Base-by-base conservation (phyloP, 2,329 filamentous ascomycete genomes). In the Apiospora rasikravindrae region DNA sequence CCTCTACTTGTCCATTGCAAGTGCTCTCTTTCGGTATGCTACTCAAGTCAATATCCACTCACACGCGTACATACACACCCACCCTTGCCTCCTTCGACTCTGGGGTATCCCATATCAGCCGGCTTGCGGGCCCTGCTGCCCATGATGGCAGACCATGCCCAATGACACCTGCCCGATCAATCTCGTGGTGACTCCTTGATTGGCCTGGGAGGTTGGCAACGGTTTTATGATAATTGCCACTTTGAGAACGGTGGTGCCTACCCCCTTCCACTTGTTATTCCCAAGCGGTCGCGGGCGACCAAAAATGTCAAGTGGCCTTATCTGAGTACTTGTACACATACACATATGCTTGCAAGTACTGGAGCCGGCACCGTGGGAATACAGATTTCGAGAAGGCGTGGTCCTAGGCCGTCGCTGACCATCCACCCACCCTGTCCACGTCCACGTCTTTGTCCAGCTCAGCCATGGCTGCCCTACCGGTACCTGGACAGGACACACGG, bases 371-470 rank as follows among this genome's bases (percentile, higher is more conserved):
- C 26, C 51, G 5, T 33, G 7, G 53, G 26, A 37, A 33, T 22
- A 37, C 22, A 29, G 53, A 29, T 19, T 37, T 37, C 33, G 19
- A n/a, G 57, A 64, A 64, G 33, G 29, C 57, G 57, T 40, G 33
- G 33, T 37, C 29, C 45, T 49, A 49, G 47, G n/a, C 33, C 57
- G 57, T n/a, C 19, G 29, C 22, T 64, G 57, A 14, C 57, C 57
- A 64, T 64, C 57, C 57, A 64, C 57, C 37, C 33, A 64, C 57
- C 57, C n/a, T 40, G 33, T n/a, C 29, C 53, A 61, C 13, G 51
- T 57, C 14, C 33, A 37, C 33, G 33, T 37, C 22, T n/a, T 24
- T 5, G 47, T 57, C 51, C 49, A 24, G 24, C 49, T n/a, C 44
- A 45, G 44, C 44, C 44, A 45, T 45, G 44, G 44, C 44, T 1